These are phyloP conservation scores for Carex myosuroides DNA, from an alignment of 176 grass and related monocot genomes.

Conservation along the genomic window DNA sequence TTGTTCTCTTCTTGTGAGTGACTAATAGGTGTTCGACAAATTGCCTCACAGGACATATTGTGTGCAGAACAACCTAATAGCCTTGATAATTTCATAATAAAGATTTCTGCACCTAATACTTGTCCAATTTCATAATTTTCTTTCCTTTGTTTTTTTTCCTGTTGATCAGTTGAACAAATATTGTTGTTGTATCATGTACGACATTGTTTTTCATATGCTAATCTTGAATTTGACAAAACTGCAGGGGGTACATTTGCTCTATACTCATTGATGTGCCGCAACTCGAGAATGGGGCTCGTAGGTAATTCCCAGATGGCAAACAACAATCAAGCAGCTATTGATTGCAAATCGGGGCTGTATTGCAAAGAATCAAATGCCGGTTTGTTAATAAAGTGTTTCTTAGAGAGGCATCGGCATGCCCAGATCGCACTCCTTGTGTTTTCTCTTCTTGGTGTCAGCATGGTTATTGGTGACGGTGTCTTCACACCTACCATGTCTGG, in stretches of 20 bases:
- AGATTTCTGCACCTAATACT: not conserved
- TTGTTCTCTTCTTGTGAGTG: not conserved
- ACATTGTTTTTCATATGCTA: not conserved
- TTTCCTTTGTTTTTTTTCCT: not conserved
- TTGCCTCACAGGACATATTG: not conserved
- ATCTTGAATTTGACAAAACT: not conserved
- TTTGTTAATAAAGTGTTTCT: constrained; percentile 43
- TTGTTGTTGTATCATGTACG: not conserved
- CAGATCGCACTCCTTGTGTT: constrained; percentile 55
- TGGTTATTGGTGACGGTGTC: constrained; percentile 85
- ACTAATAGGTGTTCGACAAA: not conserved
- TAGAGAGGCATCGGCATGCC: constrained; percentile 59
- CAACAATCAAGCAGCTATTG: constrained; percentile 19
- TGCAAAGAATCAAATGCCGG: constrained; percentile 38
- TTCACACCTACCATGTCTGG: constrained; percentile 89
- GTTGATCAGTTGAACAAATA: not conserved
- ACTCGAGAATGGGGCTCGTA: constrained; percentile 67
- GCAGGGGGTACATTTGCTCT: constrained; percentile 88
- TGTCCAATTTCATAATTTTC: not conserved
- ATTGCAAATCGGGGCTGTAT: constrained; percentile 26
- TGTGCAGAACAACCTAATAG: not conserved
- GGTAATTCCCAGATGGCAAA: constrained; percentile 28
- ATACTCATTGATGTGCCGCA: constrained; percentile 78
- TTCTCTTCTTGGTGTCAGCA: constrained; percentile 75
- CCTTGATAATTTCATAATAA: not conserved